phyloP scores from a whole-genome alignment of 345 rosid species.

The Euphorbia peplus region DNA sequence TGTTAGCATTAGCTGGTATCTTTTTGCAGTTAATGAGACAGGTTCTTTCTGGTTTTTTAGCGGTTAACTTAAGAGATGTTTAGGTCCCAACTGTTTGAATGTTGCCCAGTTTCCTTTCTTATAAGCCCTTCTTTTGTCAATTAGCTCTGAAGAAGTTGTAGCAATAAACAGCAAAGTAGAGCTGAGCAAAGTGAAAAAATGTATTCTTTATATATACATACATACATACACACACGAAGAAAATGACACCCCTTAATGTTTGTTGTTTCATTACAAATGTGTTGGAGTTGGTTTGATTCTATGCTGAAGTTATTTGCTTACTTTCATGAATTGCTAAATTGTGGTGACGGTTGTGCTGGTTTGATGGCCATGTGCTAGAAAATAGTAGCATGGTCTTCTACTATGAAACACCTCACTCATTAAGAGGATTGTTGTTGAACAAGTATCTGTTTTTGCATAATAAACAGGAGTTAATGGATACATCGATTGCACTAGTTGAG shows the following conservation, averaged over 20 bases:
- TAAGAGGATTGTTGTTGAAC: not conserved
- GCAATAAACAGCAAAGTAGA: not conserved
- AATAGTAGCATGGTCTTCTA: not conserved
- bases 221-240: not conserved
- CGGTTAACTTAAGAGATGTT: not conserved
- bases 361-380: not conserved
- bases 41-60: not conserved
- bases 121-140: not conserved
- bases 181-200: not conserved
- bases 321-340: too few relatives aligned
- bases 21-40: not conserved
- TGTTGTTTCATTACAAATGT: not conserved
- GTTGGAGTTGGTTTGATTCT: not conserved
- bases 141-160: not conserved
- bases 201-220: not conserved
- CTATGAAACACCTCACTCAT: too few relatives aligned
- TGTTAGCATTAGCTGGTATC: not conserved
- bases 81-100: not conserved
- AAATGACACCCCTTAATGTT: not conserved
- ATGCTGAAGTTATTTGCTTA: not conserved
- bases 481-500: conserved; percentile 39
- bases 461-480: conserved; percentile 18
- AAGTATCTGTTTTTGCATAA: not conserved
- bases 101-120: not conserved
- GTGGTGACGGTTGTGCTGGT: not conserved